phyloP scores from a whole-genome alignment of 2,329 filamentous ascomycete species.

The Ascochyta fabae region DNA sequence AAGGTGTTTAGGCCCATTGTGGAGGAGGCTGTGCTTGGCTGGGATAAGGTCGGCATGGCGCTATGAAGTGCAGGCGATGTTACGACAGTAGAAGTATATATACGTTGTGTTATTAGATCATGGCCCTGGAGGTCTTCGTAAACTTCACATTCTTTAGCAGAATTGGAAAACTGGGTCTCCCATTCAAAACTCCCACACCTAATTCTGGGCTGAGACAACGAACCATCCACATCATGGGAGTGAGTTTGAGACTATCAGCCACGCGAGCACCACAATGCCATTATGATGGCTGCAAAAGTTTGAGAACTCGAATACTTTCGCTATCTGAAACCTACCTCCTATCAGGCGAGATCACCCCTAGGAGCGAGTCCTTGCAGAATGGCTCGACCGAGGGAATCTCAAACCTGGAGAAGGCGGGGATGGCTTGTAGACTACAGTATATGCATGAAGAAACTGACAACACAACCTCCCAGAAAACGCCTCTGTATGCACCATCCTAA shows the following conservation, averaged over 20 bases:
- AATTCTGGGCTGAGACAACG: too few species aligned
- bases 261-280: not conserved
- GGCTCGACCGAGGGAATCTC: conserved; percentile 8
- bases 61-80: not conserved
- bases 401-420: conserved; percentile 8
- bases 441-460: not conserved
- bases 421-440: not conserved
- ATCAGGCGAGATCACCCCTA: conserved; percentile 5
- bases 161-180: not conserved
- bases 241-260: not conserved
- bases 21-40: conserved; percentile 52
- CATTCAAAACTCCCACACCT: not conserved
- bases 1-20: conserved; percentile 56
- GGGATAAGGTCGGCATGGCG: conserved; percentile 42
- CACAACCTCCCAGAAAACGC: conserved; percentile 13
- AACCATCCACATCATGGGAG: too few species aligned
- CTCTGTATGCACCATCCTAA: not conserved
- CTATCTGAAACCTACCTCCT: not conserved
- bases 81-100: not conserved
- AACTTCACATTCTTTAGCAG: not conserved
- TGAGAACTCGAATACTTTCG: not conserved
- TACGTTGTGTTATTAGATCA: not conserved
- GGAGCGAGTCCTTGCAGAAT: conserved; percentile 10
- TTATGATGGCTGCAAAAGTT: not conserved
- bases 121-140: not conserved